Base-by-base conservation (phyloP, 768 basidiomycete species). In the Tricholoma hemisulphureum region DNA sequence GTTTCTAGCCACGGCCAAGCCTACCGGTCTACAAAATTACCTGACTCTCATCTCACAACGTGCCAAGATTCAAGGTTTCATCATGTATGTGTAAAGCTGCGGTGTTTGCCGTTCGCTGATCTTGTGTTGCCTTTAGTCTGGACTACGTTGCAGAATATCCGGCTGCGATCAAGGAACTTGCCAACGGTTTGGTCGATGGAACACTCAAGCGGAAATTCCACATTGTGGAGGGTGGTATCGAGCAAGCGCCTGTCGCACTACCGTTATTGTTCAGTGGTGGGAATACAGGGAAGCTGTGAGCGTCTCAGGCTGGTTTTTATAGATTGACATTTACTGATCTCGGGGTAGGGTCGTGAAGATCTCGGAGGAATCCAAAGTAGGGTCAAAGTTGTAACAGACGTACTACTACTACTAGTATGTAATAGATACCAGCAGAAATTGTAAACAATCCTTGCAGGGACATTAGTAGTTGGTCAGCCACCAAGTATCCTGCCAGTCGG, bases 161-260 rank as follows among this genome's bases (percentile, higher is more conserved):
- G 3, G 77, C 73, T 29, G 93, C 87, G 0, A 73, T 81, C 28
- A 70, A 73, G 39, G 84, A 87, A 61, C 73, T 93, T 32, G 76
- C 80, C 0, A 67, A 75, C 23, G 85, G 83, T 59, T 73, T 95
- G 16, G 70, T 70, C 18, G 83, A 85, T 23, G 91, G 92, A 6
- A 80, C 85, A n/a, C 72, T 95, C 57, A 88, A 92, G 69, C 79
- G 87, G 14, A 88, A 86, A 62, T 92, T 89, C 73, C 91, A 94
- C 65, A 73, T 94, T 35, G 82, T 93, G 0, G 77, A 89, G 51
- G 91, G 78, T 21, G 78, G 91, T 2, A 71, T 93, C 43, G 84
- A 90, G 62, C 83, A 86, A 53, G 89, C 89, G 14, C 88, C 91
- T 1, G 74, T 76, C 18, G 81, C 88, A n/a, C 71, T 93, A 41